Conservation (phyloP, 23 red algal genomes). For the Cyanidiococcus yangmingshanensis region DNA sequence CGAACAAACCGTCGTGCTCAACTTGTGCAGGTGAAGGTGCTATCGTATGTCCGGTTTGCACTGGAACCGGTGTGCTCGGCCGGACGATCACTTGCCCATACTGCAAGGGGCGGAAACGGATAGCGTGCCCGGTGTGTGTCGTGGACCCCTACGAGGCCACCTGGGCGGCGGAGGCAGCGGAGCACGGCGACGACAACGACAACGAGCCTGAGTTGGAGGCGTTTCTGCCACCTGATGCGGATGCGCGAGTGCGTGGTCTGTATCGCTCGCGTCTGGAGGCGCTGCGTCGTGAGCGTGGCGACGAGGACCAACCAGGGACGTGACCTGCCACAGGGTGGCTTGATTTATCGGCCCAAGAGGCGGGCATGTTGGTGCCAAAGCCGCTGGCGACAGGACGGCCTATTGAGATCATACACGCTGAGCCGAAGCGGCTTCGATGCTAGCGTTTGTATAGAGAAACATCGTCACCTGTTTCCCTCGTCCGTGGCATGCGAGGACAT, state of each 20-base stretch:
- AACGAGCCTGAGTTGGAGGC: neutral
- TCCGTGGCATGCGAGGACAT: no score
- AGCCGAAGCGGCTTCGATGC: no score
- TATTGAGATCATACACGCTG: no score
- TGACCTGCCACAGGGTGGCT: no score
- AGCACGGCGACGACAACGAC: neutral
- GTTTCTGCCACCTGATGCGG: neutral
- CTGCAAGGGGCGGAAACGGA: slow-evolving; percentile 38
- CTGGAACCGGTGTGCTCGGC: slow-evolving; percentile 43
- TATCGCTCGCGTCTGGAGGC: neutral
- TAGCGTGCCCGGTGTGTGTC: slow-evolving; percentile 60
- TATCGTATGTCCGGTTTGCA: slow-evolving; percentile 54
- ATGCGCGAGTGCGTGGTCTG: neutral
- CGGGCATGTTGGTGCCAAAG: no score
- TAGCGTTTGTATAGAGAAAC: no score
- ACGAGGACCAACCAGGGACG: neutral
- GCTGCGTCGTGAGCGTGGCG: neutral
- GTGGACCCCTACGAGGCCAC: slow-evolving; percentile 22
- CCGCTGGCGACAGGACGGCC: no score
- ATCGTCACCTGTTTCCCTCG: no score
- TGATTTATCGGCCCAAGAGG: no score
- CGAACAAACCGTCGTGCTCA: slow-evolving; percentile 19
- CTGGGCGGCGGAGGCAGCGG: neutral
- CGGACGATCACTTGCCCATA: slow-evolving; percentile 69
- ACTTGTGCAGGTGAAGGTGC: slow-evolving; percentile 32